Conservation (phyloP, 257 asterid species). For the Solanum peruvianum region DNA sequence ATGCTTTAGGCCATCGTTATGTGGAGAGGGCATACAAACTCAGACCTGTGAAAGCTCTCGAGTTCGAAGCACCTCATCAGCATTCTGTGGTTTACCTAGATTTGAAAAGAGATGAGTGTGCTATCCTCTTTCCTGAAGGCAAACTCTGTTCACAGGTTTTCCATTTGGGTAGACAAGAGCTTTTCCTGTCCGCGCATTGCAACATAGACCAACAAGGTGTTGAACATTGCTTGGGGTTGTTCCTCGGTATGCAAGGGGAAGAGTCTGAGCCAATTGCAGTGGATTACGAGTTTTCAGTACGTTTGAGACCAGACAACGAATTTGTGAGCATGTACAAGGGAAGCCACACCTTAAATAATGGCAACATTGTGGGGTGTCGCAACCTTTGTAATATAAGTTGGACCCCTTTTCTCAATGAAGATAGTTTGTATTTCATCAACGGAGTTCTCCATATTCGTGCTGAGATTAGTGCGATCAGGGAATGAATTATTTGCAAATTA, state of each 20-base stretch:
- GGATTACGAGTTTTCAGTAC: conserved; percentile 61
- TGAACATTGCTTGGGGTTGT: conserved; percentile 65
- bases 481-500: neutral
- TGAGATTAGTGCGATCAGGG: conserved; percentile 4
- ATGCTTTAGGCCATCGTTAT: conserved; percentile 23
- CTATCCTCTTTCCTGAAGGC: conserved; percentile 47
- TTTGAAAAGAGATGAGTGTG: conserved; percentile 61
- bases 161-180: conserved; percentile 73
- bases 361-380: conserved; percentile 65
- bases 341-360: conserved; percentile 48
- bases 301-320: conserved; percentile 39
- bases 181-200: conserved; percentile 81
- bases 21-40: conserved; percentile 73
- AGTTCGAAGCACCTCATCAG: conserved; percentile 48
- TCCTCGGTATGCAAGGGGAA: conserved; percentile 73
- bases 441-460: conserved; percentile 70
- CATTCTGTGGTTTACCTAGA: conserved; percentile 73
- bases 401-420: conserved; percentile 42
- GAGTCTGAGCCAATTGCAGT: conserved; percentile 44
- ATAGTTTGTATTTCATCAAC: conserved; percentile 51
- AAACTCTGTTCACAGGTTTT: conserved; percentile 73
- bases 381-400: conserved; percentile 53
- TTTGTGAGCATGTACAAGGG: conserved; percentile 57
- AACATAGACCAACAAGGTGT: conserved; percentile 59
- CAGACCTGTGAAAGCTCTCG: conserved; percentile 66